Conservation (phyloP, 1,284 basidiomycete genomes). For the Heterobasidion occidentale region DNA sequence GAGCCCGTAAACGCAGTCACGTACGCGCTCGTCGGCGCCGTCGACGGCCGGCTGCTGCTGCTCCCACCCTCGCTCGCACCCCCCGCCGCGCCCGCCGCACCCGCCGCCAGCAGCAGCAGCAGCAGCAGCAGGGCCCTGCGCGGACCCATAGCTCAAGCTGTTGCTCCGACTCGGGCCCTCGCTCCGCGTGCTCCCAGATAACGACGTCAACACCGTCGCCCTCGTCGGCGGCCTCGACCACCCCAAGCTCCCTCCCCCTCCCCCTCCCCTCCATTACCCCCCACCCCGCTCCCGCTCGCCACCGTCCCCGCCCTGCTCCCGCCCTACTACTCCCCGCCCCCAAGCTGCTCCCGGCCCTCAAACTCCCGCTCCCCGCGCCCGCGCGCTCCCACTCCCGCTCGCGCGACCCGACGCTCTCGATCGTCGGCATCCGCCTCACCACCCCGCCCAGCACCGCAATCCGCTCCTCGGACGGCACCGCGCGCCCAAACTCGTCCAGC, state of each 20-base stretch:
- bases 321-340: too few species aligned
- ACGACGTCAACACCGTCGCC: constrained; percentile 3
- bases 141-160: constrained; percentile 10
- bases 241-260: too few species aligned
- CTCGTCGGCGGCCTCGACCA: constrained; percentile 8
- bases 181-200: constrained; percentile 13
- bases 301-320: too few species aligned
- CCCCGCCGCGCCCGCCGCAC: constrained; percentile 3
- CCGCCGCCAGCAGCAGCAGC: neutral
- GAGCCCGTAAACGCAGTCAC: too few species aligned
- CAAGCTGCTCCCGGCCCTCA: too few species aligned
- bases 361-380: too few species aligned
- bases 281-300: too few species aligned
- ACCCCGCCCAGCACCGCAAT: constrained; percentile 52
- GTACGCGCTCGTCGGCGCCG: too few species aligned
- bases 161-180: constrained; percentile 18
- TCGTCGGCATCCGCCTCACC: constrained; percentile 70
- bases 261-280: too few species aligned
- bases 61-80: constrained; percentile 3
- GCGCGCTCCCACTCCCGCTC: constrained; percentile 17
- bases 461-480: constrained; percentile 33
- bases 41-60: neutral
- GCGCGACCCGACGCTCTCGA: constrained; percentile 61
- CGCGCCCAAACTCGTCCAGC: constrained; percentile 12
- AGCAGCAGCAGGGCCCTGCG: too few species aligned